Base-by-base conservation (phyloP, 2,329 filamentous ascomycete species). In the Gaeumannomyces sp. region DNA sequence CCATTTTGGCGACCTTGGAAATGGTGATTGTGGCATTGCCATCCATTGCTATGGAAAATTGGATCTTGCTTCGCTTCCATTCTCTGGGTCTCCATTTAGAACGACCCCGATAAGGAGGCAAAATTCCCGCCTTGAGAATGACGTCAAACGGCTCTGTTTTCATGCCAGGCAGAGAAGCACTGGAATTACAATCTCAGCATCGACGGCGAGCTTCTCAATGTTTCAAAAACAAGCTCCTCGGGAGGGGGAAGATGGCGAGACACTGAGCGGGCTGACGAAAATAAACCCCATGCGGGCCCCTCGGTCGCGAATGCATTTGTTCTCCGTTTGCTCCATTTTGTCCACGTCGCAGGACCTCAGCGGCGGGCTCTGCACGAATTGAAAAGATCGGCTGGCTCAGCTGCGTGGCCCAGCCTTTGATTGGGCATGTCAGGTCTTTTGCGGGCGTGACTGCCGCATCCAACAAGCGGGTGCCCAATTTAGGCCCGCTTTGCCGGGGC, bases 401-500 rank as follows among this genome's bases (percentile, higher is more conserved):
- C 38, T 45, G 14, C 14, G 38, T 35, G 38, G 38, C 38, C 14
- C 38, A 19, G 16, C 14, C 19, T 1, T 3, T 50, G 45, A 50
- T 50, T 50, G 45, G 45, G 7, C 16, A n/a, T n/a, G 45, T 50
- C 16, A n/a, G 45, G 19, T 13, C 38, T 45, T 38, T 38, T 38
- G 35, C 14, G 35, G 35, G 35, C 35, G 35, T 38, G 35, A 16
- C 11, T 38, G 5, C 4, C 38, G 38, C 38, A 22, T 2, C 6
- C 16, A n/a, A 22, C 45, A 50, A 14, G 45, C 19, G 45, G 25
- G 45, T 14, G 22, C 45, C 45, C 45, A 53, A 25, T 10, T 25
- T 3, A 11, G 45, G 22, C 61, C 19, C 19, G 5, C 19, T 61
- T 64, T 64, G 63, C 31, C 63, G 28, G n/a, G 58, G 63, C 63